Conservation (phyloP, 768 basidiomycete genomes). For the Mycena rebaudengoi region DNA sequence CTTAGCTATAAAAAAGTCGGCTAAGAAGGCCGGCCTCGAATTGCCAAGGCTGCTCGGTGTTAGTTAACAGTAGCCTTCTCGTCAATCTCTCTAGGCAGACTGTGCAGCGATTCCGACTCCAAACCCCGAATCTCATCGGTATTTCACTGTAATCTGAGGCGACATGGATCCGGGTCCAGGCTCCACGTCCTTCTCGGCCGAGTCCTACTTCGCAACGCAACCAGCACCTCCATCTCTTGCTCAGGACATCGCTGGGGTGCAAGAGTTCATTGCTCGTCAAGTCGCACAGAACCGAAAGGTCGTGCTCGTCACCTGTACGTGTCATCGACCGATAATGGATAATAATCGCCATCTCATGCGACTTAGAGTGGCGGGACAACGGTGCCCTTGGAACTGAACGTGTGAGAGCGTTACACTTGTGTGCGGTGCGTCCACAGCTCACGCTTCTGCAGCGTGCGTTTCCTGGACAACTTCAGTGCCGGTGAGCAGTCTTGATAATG, state of each 20-base stretch:
- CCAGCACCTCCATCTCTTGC: constrained; percentile 78
- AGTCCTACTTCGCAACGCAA: constrained; percentile 91
- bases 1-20: too few species aligned
- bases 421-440: constrained; percentile 35
- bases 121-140: too few species aligned
- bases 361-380: constrained; percentile 96
- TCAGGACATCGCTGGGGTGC: constrained; percentile 68
- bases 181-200: constrained; percentile 73
- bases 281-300: constrained; percentile 72
- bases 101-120: neutral
- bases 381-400: constrained; percentile 97
- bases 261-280: constrained; percentile 77
- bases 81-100: neutral
- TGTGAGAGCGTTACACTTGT: constrained; percentile 70
- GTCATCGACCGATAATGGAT: constrained; percentile 8
- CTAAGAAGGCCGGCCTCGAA: too few species aligned
- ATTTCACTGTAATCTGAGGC: too few species aligned
- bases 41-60: too few species aligned
- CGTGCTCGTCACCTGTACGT: constrained; percentile 93
- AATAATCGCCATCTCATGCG: constrained; percentile 15
- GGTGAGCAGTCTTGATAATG: constrained; percentile 64
- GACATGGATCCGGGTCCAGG: constrained; percentile 6
- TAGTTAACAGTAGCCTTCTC: neutral
- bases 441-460: constrained; percentile 81
- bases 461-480: constrained; percentile 98